Base-by-base conservation (phyloP, 257 asterid species). In the Avicennia marina region DNA sequence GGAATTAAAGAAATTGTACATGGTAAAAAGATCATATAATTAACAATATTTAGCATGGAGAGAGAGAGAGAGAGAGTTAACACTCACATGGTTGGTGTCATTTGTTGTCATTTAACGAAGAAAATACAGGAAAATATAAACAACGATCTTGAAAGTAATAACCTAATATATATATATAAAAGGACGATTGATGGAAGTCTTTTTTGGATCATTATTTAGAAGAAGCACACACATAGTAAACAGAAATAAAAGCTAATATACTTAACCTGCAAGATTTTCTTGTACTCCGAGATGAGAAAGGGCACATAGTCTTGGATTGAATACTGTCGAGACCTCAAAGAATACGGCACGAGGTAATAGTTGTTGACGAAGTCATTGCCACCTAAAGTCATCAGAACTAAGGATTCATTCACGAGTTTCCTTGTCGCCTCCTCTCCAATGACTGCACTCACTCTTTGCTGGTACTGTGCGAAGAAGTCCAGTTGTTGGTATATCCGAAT, bases 351-450 rank as follows among this genome's bases (percentile, higher is more conserved):
- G 77, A 91, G 77, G 62, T 66, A 91, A 22, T 91, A 91, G 17
- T 91, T 91, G 63, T 91, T 91, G 19, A 89, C 97, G 55, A 88
- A 91, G 72, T 91, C 98, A 46, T 91, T 91, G 53, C 98, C 98
- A 4, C 98, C 98, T 19, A 91, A 57, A 6, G 97, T 80, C 0
- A 88, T 75, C 11, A 88, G 60, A 11, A 79, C 83, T 19, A 91
- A 72, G 1, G 95, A 64, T 2, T 78, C 86, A 0, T 64, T 19
- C 57, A 91, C 82, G 1, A 80, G 51, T 51, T 58, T 65, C 39
- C 64, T 17, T 1, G 87, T 32, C 43, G 57, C 75, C 1, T 70
- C 75, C 16, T 56, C 47, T 38, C 98, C 98, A 6, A 85, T 53
- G 4, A 65, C 20, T 1, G 68, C 61, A 4, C 68, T 56, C 48